These are phyloP conservation scores for Pisolithus albus DNA, from an alignment of 768 basidiomycete species.

Conservation along the genomic window DNA sequence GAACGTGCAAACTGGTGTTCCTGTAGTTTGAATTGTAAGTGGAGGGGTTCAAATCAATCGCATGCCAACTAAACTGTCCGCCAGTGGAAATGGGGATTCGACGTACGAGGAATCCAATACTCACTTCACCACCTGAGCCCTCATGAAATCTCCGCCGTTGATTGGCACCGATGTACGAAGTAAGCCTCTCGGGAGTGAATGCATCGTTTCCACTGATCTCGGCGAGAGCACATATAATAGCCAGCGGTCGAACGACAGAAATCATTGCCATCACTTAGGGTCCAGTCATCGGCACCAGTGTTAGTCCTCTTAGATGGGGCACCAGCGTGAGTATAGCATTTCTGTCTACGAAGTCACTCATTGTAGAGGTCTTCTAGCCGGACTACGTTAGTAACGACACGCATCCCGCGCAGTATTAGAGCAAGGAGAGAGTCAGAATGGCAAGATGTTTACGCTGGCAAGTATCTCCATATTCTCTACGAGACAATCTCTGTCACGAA, in stretches of 20 bases:
- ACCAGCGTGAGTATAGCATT: constrained; percentile 41
- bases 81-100: constrained; percentile 56
- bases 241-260: constrained; percentile 47
- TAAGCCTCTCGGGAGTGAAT: constrained; percentile 7
- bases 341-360: neutral
- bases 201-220: neutral
- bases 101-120: constrained; percentile 58
- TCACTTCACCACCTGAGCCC: constrained; percentile 68
- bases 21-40: constrained; percentile 49
- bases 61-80: neutral
- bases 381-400: constrained; percentile 34
- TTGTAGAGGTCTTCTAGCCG: constrained; percentile 16
- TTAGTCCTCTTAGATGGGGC: constrained; percentile 66
- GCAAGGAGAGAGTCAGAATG: constrained; percentile 53
- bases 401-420: constrained; percentile 66
- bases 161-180: constrained; percentile 50
- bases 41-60: neutral
- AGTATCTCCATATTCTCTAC: constrained; percentile 6
- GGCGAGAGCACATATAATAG: constrained; percentile 39
- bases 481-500: neutral
- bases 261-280: constrained; percentile 68
- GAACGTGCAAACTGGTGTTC: neutral
- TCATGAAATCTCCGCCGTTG: constrained; percentile 58
- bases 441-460: constrained; percentile 63
- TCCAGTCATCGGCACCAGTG: constrained; percentile 49